These are phyloP conservation scores for Aspergillus unguis DNA, from an alignment of 2,329 filamentous ascomycete genomes.

Conservation along the genomic window DNA sequence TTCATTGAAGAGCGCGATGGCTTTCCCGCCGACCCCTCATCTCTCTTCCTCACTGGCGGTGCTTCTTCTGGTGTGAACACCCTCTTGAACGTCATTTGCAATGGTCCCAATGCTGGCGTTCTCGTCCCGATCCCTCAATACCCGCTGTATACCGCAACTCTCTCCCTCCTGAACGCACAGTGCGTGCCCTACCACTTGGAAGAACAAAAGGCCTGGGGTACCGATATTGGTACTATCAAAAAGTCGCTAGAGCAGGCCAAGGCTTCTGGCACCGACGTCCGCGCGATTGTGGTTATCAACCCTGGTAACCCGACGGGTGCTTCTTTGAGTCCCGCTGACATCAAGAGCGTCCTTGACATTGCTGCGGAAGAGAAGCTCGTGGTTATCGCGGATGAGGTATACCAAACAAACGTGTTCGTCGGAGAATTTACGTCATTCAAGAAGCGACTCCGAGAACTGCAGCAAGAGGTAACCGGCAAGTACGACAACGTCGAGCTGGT, in stretches of 20 bases:
- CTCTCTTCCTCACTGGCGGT: conserved; percentile 87
- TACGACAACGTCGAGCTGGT: conserved; percentile 86
- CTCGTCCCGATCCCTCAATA: conserved; percentile 97
- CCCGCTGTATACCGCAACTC: conserved; percentile 91
- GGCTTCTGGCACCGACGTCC: conserved; percentile 75
- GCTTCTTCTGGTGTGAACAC: conserved; percentile 95
- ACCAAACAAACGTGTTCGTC: conserved; percentile 97
- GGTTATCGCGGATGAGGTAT: conserved; percentile 93
- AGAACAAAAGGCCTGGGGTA: conserved; percentile 82
- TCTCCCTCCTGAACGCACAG: conserved; percentile 77
- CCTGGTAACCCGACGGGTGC: conserved; percentile 96
- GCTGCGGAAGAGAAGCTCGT: conserved; percentile 82
- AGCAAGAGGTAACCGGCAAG: conserved; percentile 67
- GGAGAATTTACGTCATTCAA: conserved; percentile 97
- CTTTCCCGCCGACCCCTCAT: conserved; percentile 72
- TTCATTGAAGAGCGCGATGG: conserved; percentile 94
- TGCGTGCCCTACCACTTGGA: conserved; percentile 94
- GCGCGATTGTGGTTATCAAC: conserved; percentile 95
- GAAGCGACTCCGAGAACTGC: conserved; percentile 73
- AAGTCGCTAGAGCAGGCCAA: conserved; percentile 70
- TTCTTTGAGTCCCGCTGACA: conserved; percentile 72
- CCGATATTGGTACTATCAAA: conserved; percentile 75
- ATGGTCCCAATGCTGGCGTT: conserved; percentile 71
- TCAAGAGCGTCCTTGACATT: conserved; percentile 81
- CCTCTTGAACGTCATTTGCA: conserved; percentile 83